Evolutionary conservation across 2,329 filamentous ascomycete genomes (phyloP), one percentile per base, ranked within the genome.

Genomic region (Hymenoscyphus fraxineus): DNA sequence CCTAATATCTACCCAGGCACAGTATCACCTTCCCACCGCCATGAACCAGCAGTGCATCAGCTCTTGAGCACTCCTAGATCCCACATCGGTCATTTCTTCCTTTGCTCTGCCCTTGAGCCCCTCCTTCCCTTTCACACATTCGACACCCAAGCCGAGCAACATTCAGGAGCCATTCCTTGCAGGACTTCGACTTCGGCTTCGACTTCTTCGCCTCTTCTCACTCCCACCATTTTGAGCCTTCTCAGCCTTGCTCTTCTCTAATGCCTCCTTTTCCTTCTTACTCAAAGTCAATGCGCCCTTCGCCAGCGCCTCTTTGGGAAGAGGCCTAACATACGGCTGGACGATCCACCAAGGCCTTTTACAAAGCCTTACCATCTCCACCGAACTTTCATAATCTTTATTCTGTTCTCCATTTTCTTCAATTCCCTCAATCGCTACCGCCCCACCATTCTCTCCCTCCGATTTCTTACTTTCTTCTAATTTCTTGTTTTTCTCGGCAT

Each of bases 341-440:
- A 88, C 92, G 3, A 97, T 83, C 92, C 92, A 97, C 85, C 88
- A 97, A 0, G 93, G 93, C 68, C 92, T 80, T 75, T 88, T 89
- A 73, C 92, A 96, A 66, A 85, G 81, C 63, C 84, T 85, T 32
- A 95, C 87, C 0, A 90, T 87, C 9, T 85, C 87, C 19, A 86
- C 78, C 4, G 88, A 90, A 75, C 84, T 88, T 72, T 87, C 82
- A 59, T 78, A 75, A 38, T 71, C 65, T n/a, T 68, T 64, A 12
- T 64, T 35, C 10, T 6, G 1, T 4, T 57, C 31, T 12, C 27
- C 54, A 51, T n/a, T 64, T 62, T 54, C 58, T 41, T 65, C 69
- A 10, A 75, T 76, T 13, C 74, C 73, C 47, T 74, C 70, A 16
- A 69, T 73, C 47, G 74, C 70, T 15, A 69, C 61, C 2, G 80